Evolutionary conservation across 2,329 filamentous ascomycete genomes (phyloP).

Genomic region (Microthyrium microscopicum): DNA sequence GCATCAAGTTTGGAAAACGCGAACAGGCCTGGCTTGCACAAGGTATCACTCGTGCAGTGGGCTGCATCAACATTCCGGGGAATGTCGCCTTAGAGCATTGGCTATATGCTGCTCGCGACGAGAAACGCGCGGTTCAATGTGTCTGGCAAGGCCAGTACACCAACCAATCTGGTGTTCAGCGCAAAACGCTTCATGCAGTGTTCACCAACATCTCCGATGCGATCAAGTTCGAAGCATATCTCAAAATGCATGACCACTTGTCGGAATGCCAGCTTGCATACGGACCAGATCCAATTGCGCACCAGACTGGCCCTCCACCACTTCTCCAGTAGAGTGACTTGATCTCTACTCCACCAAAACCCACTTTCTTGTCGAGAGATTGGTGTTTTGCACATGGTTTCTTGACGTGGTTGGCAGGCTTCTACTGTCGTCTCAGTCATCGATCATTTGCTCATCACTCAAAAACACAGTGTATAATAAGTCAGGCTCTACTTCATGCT

Average conservation of each 20-base stretch:
- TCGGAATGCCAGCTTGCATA: conserved; percentile 28
- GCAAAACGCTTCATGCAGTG: conserved; percentile 28
- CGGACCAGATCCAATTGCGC: conserved; percentile 25
- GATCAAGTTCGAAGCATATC: conserved; percentile 24
- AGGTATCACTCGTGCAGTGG: conserved; percentile 29
- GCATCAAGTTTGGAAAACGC: conserved; percentile 22
- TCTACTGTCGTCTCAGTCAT: too few species aligned
- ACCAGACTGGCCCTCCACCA: neutral
- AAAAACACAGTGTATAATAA: too few species aligned
- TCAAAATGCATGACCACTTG: conserved; percentile 26
- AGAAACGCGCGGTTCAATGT: neutral
- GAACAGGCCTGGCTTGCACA: conserved; percentile 20
- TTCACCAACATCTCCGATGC: conserved; percentile 31
- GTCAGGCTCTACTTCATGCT: too few species aligned
- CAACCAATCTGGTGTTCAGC: conserved; percentile 15
- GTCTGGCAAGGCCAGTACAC: conserved; percentile 2
- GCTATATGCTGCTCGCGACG: neutral
- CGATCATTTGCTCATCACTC: too few species aligned
- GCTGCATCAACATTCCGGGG: conserved; percentile 20
- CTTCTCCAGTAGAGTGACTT: too few species aligned
- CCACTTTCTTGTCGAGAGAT: too few species aligned
- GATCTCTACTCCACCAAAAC: too few species aligned
- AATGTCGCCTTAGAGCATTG: neutral
- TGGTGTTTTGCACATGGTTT: too few species aligned
- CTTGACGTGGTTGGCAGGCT: too few species aligned